Evolutionary conservation across 495 filamentous ascomycete genomes (phyloP).

Genomic region (Podospora conica): DNA sequence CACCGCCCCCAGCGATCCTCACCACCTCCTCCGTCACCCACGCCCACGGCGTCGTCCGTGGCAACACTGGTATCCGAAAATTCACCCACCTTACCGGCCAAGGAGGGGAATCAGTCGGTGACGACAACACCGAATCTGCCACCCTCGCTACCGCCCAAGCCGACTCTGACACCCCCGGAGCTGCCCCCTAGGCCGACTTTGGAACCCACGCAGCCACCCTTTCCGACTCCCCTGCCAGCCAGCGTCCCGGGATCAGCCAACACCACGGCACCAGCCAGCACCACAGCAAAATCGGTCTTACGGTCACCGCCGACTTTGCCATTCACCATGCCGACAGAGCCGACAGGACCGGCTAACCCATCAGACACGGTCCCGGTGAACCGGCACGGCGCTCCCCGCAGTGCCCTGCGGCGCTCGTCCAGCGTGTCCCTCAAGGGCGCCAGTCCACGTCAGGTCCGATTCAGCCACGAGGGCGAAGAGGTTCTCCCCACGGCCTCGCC

Average conservation of each 20-base stretch:
- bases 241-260: no score
- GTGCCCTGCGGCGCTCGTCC: slow-evolving; percentile 46
- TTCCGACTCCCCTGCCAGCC: no score
- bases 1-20: slow-evolving; percentile 16
- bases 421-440: slow-evolving; percentile 38
- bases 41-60: slow-evolving; percentile 13
- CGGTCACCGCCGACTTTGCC: slow-evolving; percentile 39
- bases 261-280: neutral
- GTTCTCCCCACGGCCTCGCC: slow-evolving; percentile 47
- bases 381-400: slow-evolving; percentile 35
- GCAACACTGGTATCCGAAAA: slow-evolving; percentile 12
- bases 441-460: slow-evolving; percentile 50
- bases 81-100: slow-evolving; percentile 6
- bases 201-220: no score
- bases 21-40: slow-evolving; percentile 11
- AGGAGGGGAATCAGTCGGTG: slow-evolving; percentile 22
- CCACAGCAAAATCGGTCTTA: no score
- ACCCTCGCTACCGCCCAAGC: slow-evolving; percentile 5
- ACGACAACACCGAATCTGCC: neutral
- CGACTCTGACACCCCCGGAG: slow-evolving; percentile 19
- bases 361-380: slow-evolving; percentile 40
- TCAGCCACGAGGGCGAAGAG: slow-evolving; percentile 47
- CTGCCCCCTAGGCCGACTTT: no score
- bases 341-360: no score
- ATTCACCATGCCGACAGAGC: slow-evolving; percentile 34